Evolutionary conservation across 2,329 filamentous ascomycete genomes (phyloP).

Genomic region (Aspergillus tubingensis): DNA sequence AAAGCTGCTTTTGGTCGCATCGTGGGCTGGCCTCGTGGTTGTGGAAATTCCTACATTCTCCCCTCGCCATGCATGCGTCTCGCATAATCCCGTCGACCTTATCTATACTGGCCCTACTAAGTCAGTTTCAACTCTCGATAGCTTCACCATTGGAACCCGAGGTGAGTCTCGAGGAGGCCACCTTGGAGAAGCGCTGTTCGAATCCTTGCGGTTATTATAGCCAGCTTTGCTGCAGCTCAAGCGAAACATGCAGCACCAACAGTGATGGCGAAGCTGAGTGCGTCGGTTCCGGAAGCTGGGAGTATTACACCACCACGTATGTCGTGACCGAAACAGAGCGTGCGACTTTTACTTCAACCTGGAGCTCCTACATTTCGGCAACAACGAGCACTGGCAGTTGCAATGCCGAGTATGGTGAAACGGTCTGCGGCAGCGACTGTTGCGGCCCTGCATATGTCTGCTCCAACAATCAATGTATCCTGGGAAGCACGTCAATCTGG

Average conservation of each 20-base stretch:
- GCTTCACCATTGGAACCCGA: slow-evolving; percentile 19
- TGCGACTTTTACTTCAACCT: slow-evolving; percentile 56
- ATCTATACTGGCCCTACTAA: slow-evolving; percentile 31
- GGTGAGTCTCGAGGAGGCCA: slow-evolving; percentile 17
- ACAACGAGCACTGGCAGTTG: slow-evolving; percentile 42
- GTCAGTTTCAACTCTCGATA: slow-evolving; percentile 24
- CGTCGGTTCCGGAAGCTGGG: slow-evolving; percentile 50
- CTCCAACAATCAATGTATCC: slow-evolving; percentile 42
- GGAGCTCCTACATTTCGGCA: slow-evolving; percentile 46
- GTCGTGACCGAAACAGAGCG: slow-evolving; percentile 55
- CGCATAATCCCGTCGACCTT: slow-evolving; percentile 27
- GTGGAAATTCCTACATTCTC: slow-evolving; percentile 7
- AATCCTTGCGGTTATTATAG: slow-evolving; percentile 56
- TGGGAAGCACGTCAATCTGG: slow-evolving; percentile 43
- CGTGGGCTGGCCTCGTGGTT: slow-evolving; percentile 7
- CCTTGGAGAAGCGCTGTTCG: slow-evolving; percentile 43
- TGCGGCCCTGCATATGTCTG: slow-evolving; percentile 49
- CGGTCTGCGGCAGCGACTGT: slow-evolving; percentile 47
- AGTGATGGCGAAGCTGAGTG: slow-evolving; percentile 53
- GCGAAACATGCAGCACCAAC: slow-evolving; percentile 54
- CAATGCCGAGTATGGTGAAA: slow-evolving; percentile 48
- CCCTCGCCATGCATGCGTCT: slow-evolving; percentile 33
- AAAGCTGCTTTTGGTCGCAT: slow-evolving; percentile 8
- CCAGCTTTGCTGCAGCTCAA: slow-evolving; percentile 53
- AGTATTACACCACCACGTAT: slow-evolving; percentile 60